Base-by-base conservation (phyloP, 257 asterid genomes). In the Vinca minor region DNA sequence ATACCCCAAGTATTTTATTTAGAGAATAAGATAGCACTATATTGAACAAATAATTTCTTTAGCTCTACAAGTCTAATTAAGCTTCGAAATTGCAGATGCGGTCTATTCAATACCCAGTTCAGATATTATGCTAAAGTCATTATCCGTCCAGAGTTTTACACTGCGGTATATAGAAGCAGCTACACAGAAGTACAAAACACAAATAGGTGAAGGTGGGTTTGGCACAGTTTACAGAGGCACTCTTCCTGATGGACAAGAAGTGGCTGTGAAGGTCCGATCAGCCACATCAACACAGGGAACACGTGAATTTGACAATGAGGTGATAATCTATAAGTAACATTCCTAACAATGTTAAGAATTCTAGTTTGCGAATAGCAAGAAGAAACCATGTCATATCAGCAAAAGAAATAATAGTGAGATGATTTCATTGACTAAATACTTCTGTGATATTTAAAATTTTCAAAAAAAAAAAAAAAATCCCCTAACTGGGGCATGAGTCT, bases 141-240 rank as follows among this genome's bases (percentile, higher is more conserved):
- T 81, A 77, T 79, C 88, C 41, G 74, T 83, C 35, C 76, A 76
- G 70, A 74, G 73, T 73, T 89, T 81, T 78, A 75, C 89, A 5
- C 69, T 87, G 69, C 78, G 71, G 68, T 83, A 63, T 82, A 76
- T 89, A 67, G 86, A 87, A 70, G 67, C 71, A 38, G 83, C 86
- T 35, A 89, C 91, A 12, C 80, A 85, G 66, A 80, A 71, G 50
- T 89, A 89, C 88, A 85, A 82, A 73, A 77, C 84, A 70, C 62
- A 83, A 79, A 87, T 89, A 71, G 97, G 97, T 50, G 97, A 89
- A 82, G 97, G 97, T 25, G 97, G 95, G 23, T 89, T 89, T 38
- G 96, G 96, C 60, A 62, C 95, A 26, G 96, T 89, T 48, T 89
- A 85, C 56, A 81, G 84, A 62, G 96, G 97, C 42, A 85, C 91